Conservation (phyloP, 345 rosid genomes). For the Ceriops zippeliana region DNA sequence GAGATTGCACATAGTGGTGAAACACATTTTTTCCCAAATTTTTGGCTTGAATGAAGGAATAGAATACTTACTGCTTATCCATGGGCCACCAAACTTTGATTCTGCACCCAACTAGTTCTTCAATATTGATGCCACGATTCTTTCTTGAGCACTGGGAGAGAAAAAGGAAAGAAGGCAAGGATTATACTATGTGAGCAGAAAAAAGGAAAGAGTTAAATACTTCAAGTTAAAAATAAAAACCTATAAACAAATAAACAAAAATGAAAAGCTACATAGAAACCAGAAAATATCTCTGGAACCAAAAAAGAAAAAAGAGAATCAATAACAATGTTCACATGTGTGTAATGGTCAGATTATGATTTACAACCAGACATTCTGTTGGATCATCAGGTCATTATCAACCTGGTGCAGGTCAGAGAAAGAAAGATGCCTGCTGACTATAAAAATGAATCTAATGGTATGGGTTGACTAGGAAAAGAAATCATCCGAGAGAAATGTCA, state of each 20-base stretch:
- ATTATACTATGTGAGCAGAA: slow-evolving; percentile 14
- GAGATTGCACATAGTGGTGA: not conserved
- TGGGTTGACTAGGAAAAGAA: no score
- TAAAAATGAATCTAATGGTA: no score
- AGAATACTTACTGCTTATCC: slow-evolving; percentile 80
- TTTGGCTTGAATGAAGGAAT: not conserved
- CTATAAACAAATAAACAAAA: not conserved
- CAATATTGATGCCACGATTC: slow-evolving; percentile 47
- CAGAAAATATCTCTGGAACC: no score
- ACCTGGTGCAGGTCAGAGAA: no score
- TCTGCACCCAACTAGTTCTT: slow-evolving; percentile 76
- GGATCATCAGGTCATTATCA: no score
- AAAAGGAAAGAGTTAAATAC: not conserved
- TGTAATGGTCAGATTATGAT: no score
- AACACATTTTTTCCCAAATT: not conserved
- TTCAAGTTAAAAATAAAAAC: slow-evolving; percentile 4
- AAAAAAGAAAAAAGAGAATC: no score
- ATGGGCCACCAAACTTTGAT: slow-evolving; percentile 99
- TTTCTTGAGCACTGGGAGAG: slow-evolving; percentile 57
- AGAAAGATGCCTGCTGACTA: no score
- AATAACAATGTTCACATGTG: no score
- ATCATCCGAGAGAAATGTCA: no score
- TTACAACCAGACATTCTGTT: no score
- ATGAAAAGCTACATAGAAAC: not conserved
- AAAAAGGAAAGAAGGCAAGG: slow-evolving; percentile 15